Conservation (phyloP, 306 rosid species). For the Dalbergia oliveri region DNA sequence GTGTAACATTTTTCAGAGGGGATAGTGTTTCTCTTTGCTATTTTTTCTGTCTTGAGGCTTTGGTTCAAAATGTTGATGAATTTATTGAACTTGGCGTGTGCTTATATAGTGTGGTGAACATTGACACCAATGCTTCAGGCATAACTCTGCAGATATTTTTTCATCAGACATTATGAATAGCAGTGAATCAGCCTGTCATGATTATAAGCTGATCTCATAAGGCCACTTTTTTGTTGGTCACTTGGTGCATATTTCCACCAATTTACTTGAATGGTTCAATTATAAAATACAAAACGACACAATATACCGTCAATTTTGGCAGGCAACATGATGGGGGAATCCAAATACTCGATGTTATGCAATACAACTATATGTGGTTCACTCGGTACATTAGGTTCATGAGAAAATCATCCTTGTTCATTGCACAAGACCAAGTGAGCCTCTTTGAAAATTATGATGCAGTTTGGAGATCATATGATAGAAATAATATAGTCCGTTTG, state of each 20-base stretch:
- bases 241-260: conserved; percentile 39
- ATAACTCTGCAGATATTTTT: conserved; percentile 35
- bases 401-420: background rate
- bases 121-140: background rate
- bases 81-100: conserved; percentile 17
- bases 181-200: conserved; percentile 14
- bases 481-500: too few relatives aligned
- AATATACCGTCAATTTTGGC: conserved; percentile 49
- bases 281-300: conserved; percentile 9
- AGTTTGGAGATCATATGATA: background rate
- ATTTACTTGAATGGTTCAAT: conserved; percentile 21
- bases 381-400: conserved; percentile 4
- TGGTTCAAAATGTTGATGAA: conserved; percentile 9
- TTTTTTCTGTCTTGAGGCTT: conserved; percentile 33
- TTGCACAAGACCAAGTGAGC: background rate
- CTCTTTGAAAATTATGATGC: background rate
- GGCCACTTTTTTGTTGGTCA: conserved; percentile 29
- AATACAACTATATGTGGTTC: background rate
- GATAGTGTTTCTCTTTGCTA: conserved; percentile 34
- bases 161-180: conserved; percentile 11
- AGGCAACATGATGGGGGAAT: conserved; percentile 53
- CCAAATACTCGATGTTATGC: background rate
- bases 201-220: conserved; percentile 39
- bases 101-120: conserved; percentile 45
- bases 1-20: conserved; percentile 20